Conservation (phyloP, 345 rosid species). For the Melastoma malabathricum region DNA sequence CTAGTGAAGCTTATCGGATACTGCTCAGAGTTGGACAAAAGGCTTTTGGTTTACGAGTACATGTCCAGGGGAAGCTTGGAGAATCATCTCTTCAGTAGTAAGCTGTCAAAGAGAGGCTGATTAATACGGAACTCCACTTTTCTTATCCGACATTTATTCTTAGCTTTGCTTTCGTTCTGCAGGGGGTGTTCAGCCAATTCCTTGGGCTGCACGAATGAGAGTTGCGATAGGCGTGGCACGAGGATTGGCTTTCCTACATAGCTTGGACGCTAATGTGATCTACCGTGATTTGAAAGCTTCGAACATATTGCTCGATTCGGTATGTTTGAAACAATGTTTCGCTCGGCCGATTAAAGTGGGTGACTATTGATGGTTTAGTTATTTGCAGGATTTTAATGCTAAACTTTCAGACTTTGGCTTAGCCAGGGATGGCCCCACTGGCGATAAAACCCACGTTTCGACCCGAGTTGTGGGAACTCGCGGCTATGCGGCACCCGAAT, state of each 20-base stretch:
- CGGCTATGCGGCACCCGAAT: constrained; percentile 94
- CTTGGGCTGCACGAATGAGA: constrained; percentile 39
- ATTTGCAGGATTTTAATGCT: constrained; percentile 50
- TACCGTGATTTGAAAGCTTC: constrained; percentile 63
- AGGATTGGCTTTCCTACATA: constrained; percentile 51
- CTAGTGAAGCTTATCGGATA: constrained; percentile 79
- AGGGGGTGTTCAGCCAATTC: constrained; percentile 45
- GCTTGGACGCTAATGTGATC: constrained; percentile 50
- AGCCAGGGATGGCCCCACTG: constrained; percentile 90
- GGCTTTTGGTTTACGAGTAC: constrained; percentile 70
- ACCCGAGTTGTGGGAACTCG: constrained; percentile 77
- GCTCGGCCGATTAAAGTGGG: neutral
- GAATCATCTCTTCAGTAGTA: constrained; percentile 82
- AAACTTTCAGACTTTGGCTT: constrained; percentile 93
- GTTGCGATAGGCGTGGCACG: constrained; percentile 41
- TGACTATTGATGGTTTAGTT: constrained; percentile 4
- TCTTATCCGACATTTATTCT: neutral
- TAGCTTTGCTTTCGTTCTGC: constrained; percentile 1
- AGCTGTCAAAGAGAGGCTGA: constrained; percentile 4
- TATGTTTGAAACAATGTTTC: constrained; percentile 11
- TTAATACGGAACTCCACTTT: no score
- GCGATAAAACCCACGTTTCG: constrained; percentile 78
- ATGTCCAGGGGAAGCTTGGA: constrained; percentile 90
- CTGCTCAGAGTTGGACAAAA: constrained; percentile 48
- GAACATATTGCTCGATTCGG: constrained; percentile 57